phyloP scores from a whole-genome alignment of 1,139 yeast genomes.

The Blastobotrys persicus region DNA sequence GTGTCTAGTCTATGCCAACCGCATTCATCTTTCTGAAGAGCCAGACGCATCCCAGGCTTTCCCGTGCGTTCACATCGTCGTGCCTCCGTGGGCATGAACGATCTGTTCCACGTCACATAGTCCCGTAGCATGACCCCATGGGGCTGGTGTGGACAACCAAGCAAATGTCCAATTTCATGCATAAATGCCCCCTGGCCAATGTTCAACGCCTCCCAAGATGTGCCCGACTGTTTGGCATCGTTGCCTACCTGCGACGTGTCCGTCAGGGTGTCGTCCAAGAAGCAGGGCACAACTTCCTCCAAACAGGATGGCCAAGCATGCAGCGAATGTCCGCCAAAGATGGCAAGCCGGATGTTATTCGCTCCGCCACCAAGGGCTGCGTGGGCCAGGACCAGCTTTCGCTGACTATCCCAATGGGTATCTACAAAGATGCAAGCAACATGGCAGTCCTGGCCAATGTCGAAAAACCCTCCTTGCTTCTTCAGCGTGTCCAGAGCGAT shows the following conservation, averaged over 20 bases:
- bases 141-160: constrained; percentile 92
- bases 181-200: constrained; percentile 89
- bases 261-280: constrained; percentile 66
- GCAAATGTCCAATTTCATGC: constrained; percentile 90
- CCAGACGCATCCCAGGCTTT: constrained; percentile 43
- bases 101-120: constrained; percentile 74
- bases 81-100: constrained; percentile 72
- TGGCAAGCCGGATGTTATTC: constrained; percentile 68
- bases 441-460: constrained; percentile 54
- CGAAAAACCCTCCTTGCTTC: constrained; percentile 54
- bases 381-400: constrained; percentile 69
- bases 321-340: constrained; percentile 90
- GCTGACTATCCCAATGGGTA: constrained; percentile 70
- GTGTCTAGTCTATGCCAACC: constrained; percentile 85
- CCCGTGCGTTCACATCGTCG: constrained; percentile 53
- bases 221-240: constrained; percentile 79
- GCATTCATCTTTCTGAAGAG: constrained; percentile 65
- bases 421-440: constrained; percentile 86
- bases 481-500: constrained; percentile 74
- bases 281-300: constrained; percentile 65
- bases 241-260: constrained; percentile 76
- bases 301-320: constrained; percentile 85
- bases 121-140: constrained; percentile 89
- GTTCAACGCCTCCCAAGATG: constrained; percentile 86
- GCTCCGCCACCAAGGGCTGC: constrained; percentile 95